phyloP scores from a whole-genome alignment of 2,329 filamentous ascomycete species.

The Apiospora saccharicola region DNA sequence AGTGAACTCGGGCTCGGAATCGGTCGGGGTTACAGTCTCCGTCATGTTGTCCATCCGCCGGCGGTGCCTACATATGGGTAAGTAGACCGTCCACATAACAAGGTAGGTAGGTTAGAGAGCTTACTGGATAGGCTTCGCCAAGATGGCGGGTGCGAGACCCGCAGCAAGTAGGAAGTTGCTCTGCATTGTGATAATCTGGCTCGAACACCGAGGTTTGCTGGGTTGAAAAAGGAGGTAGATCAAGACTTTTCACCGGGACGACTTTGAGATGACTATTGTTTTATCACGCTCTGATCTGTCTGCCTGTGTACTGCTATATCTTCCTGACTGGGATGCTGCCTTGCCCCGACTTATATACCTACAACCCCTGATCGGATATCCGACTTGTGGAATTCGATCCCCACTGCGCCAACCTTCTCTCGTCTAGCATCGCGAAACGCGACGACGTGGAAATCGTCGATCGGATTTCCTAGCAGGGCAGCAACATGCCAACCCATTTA shows the following conservation, averaged over 20 bases:
- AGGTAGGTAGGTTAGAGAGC: background rate
- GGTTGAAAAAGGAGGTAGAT: background rate
- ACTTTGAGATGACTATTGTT: background rate
- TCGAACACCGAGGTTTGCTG: background rate
- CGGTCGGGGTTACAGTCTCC: background rate
- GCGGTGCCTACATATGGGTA: background rate
- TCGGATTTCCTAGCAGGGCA: background rate
- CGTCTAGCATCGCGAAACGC: background rate
- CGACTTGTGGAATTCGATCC: background rate
- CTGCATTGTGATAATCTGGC: slow-evolving; percentile 38
- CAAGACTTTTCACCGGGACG: background rate
- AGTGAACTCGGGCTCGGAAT: background rate
- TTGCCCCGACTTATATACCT: slow-evolving; percentile 18
- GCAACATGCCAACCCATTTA: background rate
- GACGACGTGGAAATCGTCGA: background rate
- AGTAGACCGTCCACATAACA: background rate
- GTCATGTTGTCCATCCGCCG: background rate
- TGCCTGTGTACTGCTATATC: background rate
- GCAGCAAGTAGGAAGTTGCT: slow-evolving; percentile 36
- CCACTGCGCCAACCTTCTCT: background rate
- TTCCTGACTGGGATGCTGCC: background rate
- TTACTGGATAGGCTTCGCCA: slow-evolving; percentile 41
- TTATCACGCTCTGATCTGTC: background rate
- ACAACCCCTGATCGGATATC: background rate
- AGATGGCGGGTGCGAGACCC: slow-evolving; percentile 38